Evolutionary conservation across 2,329 filamentous ascomycete genomes (phyloP).

Genomic region (Pseudocercospora macadamiae): DNA sequence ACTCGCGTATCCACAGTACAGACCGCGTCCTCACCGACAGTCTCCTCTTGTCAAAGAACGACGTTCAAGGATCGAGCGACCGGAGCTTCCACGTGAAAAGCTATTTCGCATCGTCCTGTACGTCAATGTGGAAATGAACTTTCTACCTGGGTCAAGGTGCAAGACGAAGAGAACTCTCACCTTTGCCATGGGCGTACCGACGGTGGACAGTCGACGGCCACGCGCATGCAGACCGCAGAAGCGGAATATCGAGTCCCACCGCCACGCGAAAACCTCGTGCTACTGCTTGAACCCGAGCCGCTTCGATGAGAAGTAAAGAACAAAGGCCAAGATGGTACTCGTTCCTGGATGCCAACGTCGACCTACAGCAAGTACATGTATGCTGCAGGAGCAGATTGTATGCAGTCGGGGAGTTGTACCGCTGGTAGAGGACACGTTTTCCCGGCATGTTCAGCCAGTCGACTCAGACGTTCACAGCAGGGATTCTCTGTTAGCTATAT

Average conservation of each 20-base stretch:
- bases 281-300: background rate
- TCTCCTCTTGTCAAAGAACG: background rate
- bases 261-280: slow-evolving; percentile 22
- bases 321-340: background rate
- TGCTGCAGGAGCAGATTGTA: slow-evolving; percentile 1
- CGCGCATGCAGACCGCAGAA: slow-evolving; percentile 6
- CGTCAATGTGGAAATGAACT: slow-evolving; percentile 2
- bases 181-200: background rate
- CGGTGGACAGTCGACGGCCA: background rate
- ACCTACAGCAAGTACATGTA: background rate
- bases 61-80: background rate
- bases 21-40: slow-evolving; percentile 6
- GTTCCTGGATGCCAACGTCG: slow-evolving; percentile 5
- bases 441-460: background rate
- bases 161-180: background rate
- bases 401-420: background rate
- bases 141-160: background rate
- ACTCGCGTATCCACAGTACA: background rate
- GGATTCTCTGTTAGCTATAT: background rate
- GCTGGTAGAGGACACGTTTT: slow-evolving; percentile 7
- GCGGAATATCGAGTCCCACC: slow-evolving; percentile 8
- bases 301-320: background rate
- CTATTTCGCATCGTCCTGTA: background rate
- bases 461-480: background rate
- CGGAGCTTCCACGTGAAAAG: background rate